A percentile compares a stretch with the other conserved stretches of the same genome.
These are phyloP conservation scores for Coniochaeta hoffmannii DNA, from an alignment of 2,329 filamentous ascomycete species.

Conservation along the genomic window DNA sequence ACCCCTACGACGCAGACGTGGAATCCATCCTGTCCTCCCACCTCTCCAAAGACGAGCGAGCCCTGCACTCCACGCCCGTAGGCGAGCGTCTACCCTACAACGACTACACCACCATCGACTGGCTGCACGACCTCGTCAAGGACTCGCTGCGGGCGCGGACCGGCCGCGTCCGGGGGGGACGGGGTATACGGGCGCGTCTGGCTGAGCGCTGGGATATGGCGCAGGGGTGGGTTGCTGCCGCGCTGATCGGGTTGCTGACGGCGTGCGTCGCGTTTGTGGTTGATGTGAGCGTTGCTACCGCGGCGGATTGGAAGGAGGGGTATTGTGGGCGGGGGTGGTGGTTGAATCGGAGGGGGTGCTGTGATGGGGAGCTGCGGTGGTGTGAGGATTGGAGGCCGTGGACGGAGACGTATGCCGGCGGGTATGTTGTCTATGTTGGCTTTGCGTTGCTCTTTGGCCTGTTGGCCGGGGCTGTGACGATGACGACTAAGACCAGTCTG, in stretches of 20 bases:
- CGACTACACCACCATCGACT: slow-evolving; percentile 56
- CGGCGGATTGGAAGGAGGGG: slow-evolving; percentile 51
- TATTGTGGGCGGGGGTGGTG: slow-evolving; percentile 40
- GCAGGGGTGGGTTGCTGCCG: slow-evolving; percentile 45
- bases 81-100: slow-evolving; percentile 53
- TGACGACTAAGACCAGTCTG: slow-evolving; percentile 33
- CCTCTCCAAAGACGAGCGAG: slow-evolving; percentile 29
- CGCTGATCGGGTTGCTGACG: slow-evolving; percentile 45
- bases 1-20: slow-evolving; percentile 7
- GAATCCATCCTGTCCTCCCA: slow-evolving; percentile 12
- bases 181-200: neutral
- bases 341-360: slow-evolving; percentile 42
- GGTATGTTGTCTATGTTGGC: slow-evolving; percentile 18
- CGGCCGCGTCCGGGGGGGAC: slow-evolving; percentile 21
- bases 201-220: slow-evolving; percentile 38
- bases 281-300: slow-evolving; percentile 44
- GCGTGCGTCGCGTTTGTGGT: slow-evolving; percentile 48
- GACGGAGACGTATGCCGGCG: slow-evolving; percentile 20
- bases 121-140: slow-evolving; percentile 53
- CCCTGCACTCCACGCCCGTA: slow-evolving; percentile 26
- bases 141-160: slow-evolving; percentile 45
- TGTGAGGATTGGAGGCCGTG: slow-evolving; percentile 38
- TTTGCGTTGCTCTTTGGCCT: slow-evolving; percentile 17
- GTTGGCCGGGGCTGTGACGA: slow-evolving; percentile 17
- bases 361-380: slow-evolving; percentile 12